These are phyloP conservation scores for Avena insularis DNA, from an alignment of 176 grass and related monocot species.

Conservation along the genomic window DNA sequence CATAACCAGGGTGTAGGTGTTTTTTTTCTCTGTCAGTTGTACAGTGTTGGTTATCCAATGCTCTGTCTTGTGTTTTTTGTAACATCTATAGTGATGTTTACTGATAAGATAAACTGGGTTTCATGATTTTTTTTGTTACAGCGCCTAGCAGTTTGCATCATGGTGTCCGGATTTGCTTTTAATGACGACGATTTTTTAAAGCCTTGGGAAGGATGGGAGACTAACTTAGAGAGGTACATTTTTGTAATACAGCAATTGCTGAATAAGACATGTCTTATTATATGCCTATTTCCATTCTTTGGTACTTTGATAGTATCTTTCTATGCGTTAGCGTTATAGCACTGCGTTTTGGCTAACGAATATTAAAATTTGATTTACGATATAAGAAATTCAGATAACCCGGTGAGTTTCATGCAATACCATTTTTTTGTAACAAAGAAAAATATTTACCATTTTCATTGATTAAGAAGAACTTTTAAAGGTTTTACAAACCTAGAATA, in stretches of 20 bases:
- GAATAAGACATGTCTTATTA: not conserved
- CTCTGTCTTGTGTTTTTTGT: not conserved
- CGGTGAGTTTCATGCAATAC: not conserved
- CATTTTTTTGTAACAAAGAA: no score
- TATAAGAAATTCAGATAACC: conserved; percentile 9
- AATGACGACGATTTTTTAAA: conserved; percentile 73
- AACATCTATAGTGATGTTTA: not conserved
- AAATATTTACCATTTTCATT: no score
- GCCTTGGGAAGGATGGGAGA: conserved; percentile 89
- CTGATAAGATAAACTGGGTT: conserved; percentile 30
- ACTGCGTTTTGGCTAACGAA: not conserved
- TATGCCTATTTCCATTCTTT: not conserved
- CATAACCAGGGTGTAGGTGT: conserved; percentile 97
- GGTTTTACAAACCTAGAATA: no score
- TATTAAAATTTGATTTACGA: not conserved
- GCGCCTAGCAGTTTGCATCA: conserved; percentile 86
- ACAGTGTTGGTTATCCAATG: not conserved
- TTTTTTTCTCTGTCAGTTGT: conserved; percentile 40
- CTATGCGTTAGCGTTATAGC: not conserved
- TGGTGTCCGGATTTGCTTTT: conserved; percentile 85
- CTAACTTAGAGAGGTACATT: conserved; percentile 85
- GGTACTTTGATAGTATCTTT: not conserved
- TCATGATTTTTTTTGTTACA: conserved; percentile 46
- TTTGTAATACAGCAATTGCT: conserved; percentile 21
- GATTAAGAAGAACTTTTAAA: no score